Conservation (phyloP, 176 grass and related monocot species). For the Saccharum officinarum region DNA sequence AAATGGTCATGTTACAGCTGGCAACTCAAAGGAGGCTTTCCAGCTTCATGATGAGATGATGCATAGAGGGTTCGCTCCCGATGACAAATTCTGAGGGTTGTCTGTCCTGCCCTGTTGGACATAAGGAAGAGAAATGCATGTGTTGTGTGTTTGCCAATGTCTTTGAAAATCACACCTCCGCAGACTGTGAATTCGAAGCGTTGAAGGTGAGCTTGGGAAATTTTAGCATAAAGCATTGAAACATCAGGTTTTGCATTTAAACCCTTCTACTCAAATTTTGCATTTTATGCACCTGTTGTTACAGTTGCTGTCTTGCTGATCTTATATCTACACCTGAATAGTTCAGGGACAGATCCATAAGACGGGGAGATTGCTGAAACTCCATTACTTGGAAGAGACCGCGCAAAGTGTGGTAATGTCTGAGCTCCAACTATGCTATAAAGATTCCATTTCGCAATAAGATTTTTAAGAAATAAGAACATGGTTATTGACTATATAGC, state of each 20-base stretch:
- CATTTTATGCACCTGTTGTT: background rate
- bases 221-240: constrained; percentile 6
- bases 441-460: background rate
- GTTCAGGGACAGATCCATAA: background rate
- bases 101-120: background rate
- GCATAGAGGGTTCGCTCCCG: constrained; percentile 80
- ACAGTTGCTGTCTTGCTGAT: background rate
- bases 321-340: background rate
- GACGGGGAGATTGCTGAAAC: background rate
- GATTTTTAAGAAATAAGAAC: constrained; percentile 5
- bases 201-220: constrained; percentile 31
- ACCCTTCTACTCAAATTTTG: background rate
- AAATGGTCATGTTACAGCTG: constrained; percentile 75
- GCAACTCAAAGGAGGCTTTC: constrained; percentile 83
- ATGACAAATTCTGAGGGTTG: constrained; percentile 78
- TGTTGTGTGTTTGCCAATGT: background rate
- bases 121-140: constrained; percentile 14
- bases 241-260: background rate
- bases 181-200: constrained; percentile 8
- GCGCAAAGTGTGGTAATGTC: background rate
- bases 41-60: constrained; percentile 92
- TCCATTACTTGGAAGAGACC: background rate
- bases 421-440: background rate
- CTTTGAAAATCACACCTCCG: background rate
- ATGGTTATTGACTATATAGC: background rate